Base-by-base conservation (phyloP, 192 early-diverging fungal genomes). In the Coemansia reversa region DNA sequence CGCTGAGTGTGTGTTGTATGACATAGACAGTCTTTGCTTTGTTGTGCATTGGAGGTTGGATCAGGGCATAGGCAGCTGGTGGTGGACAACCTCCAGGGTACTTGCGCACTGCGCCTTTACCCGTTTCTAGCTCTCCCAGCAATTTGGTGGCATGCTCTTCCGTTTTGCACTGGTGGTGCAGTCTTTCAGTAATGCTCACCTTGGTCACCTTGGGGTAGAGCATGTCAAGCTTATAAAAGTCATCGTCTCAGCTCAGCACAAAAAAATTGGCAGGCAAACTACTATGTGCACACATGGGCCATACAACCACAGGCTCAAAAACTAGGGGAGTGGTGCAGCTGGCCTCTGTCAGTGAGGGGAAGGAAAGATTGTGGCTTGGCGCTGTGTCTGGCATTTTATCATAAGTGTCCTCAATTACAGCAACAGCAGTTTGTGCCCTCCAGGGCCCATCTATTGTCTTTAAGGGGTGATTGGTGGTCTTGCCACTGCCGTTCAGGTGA, bases 31-130 rank as follows among this genome's bases (percentile, higher is more conserved):
- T 45, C 18, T 52, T 33, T 0, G 58, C 64, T 0, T 55, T 52
- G 0, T 8, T 14, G 12, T 27, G 53, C 54, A 73, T 65, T 1
- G 64, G 70, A 4, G 48, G 70, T 11, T 18, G 5, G 18, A 73
- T 73, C 28, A 64, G 70, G 1, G 52, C 50, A 23, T 62, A 45
- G 7, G 52, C 51, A 12, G 63, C 64, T 0, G 70, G 70, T 0
- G 60, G 70, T 1, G 70, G 70, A 50, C 64, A 73, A 2, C 64
- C 65, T 6, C 67, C 45, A 0, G 52, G 67, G 30, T 69, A 69
- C 24, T 69, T 60, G 24, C 55, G 51, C 25, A 62, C 47, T 0
- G 67, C 48, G 1, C 28, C 51, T 0, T 39, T 39, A 2, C 55
- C 67, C 0, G 60, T 39, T 54, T 56, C 35, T 1, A 69, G 53